Percentiles rank a stretch among this genome's conserved stretches.
phyloP scores from a whole-genome alignment of 2,329 filamentous ascomycete species.

The Talaromyces piceae region DNA sequence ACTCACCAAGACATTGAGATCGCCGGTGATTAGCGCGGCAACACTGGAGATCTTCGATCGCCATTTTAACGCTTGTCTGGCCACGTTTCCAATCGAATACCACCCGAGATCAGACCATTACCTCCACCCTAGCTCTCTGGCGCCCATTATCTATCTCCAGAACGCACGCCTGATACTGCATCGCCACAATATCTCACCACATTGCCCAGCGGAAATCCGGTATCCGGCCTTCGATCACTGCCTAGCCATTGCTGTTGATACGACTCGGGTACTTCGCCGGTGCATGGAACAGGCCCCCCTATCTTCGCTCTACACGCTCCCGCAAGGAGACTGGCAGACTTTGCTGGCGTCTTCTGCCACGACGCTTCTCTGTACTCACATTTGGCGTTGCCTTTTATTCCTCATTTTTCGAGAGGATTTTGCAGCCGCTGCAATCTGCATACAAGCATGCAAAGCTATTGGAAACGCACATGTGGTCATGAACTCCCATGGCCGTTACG shows the following conservation, averaged over 20 bases:
- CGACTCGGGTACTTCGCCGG: slow-evolving; percentile 65
- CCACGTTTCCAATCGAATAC: slow-evolving; percentile 67
- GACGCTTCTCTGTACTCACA: slow-evolving; percentile 68
- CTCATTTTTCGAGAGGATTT: slow-evolving; percentile 68
- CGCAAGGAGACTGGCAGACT: slow-evolving; percentile 42
- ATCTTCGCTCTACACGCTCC: slow-evolving; percentile 13
- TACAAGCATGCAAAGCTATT: slow-evolving; percentile 64
- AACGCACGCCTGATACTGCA: slow-evolving; percentile 79
- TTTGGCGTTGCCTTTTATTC: slow-evolving; percentile 80
- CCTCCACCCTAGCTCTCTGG: slow-evolving; percentile 66
- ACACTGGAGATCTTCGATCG: slow-evolving; percentile 72
- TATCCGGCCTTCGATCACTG: slow-evolving; percentile 70
- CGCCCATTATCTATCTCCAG: slow-evolving; percentile 70
- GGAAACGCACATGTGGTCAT: slow-evolving; percentile 66
- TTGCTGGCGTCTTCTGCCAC: slow-evolving; percentile 61
- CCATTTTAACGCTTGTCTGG: slow-evolving; percentile 69
- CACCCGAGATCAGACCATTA: slow-evolving; percentile 58
- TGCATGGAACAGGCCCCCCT: slow-evolving; percentile 40
- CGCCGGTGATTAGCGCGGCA: slow-evolving; percentile 57
- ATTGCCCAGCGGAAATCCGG: slow-evolving; percentile 59
- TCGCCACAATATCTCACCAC: slow-evolving; percentile 75
- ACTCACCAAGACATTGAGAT: slow-evolving; percentile 62
- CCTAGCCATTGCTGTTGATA: slow-evolving; percentile 66
- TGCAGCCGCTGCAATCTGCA: slow-evolving; percentile 63
- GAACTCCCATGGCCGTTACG: slow-evolving; percentile 68